Evolutionary conservation across 306 rosid genomes (phyloP), one percentile per base, ranked within the genome.

Genomic region (Sophora flavescens): DNA sequence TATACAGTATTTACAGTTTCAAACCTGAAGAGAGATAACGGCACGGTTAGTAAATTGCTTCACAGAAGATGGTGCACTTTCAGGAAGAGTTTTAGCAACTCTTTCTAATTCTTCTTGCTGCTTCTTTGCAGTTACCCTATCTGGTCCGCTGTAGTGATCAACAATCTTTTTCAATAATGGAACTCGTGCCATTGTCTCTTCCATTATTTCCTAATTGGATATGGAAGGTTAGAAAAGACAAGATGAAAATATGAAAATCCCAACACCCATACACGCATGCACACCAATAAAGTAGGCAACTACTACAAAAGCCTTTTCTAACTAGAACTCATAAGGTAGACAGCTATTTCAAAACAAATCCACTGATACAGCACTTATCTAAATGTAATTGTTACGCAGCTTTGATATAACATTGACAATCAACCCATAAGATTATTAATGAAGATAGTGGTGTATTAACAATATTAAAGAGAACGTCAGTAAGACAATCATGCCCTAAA

Each of bases 1-100:
- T 72, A 63, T 72, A 63, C 54, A 44, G 66, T 42, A 80, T 75
- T 56, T 28, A 65, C 54, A 54, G 77, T 67, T 60, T 38, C 90
- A 58, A 81, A 95, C 98, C 97, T 95, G 96, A 70, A 92, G 91
- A 81, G 98, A 95, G 64, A 87, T 84, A 71, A 95, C 89, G 3
- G 92, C 90, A 16, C 89, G 96, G 68, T 95, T 82, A 61, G 98
- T 75, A 78, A 95, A 95, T 68, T 52, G 84, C 84, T 88, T 90
- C 64, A 95, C 86, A 38, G 98, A 92, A 84, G 87, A 81, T 56
- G 97, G 92, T 8, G 88, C 87, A 52, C 81, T 90, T 83, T 45
- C 63, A 8, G 98, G 96, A 64, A 92, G 89, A 68, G 89, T 89
- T 66, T 84, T 89, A n/a, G 97, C 93, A 78, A 92, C 97, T 72